phyloP scores from a whole-genome alignment of 1,284 basidiomycete species.

The Ganoderma boninense region DNA sequence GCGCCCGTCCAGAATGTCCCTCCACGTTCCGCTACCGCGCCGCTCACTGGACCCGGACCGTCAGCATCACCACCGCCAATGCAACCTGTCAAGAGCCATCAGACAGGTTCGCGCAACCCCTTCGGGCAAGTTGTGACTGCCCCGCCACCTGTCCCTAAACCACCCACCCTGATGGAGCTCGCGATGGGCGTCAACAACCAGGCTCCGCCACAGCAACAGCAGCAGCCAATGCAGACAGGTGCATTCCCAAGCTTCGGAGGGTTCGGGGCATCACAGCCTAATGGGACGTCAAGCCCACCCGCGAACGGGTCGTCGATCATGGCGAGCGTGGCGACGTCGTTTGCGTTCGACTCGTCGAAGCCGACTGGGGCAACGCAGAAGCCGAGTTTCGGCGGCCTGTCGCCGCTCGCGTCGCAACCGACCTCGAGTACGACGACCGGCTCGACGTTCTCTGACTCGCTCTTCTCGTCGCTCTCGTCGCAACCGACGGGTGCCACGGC shows the following conservation, averaged over 20 bases:
- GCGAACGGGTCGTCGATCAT: constrained; percentile 56
- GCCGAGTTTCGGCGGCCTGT: constrained; percentile 31
- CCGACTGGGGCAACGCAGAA: constrained; percentile 28
- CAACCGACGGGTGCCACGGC: constrained; percentile 62
- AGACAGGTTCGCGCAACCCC: constrained; percentile 95
- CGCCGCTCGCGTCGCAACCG: constrained; percentile 45
- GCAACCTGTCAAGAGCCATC: constrained; percentile 83
- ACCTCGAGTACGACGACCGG: constrained; percentile 51
- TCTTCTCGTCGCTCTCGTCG: constrained; percentile 57
- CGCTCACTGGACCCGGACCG: constrained; percentile 48
- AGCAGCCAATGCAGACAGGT: constrained; percentile 35
- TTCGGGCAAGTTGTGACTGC: constrained; percentile 83
- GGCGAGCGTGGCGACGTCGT: constrained; percentile 75
- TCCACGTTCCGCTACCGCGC: constrained; percentile 74
- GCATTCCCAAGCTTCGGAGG: constrained; percentile 22
- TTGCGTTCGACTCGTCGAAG: constrained; percentile 53
- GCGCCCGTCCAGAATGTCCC: constrained; percentile 41
- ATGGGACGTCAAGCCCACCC: constrained; percentile 7
- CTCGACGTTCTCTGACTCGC: constrained; percentile 56
- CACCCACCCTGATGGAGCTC: constrained; percentile 85
- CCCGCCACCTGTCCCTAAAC: constrained; percentile 76
- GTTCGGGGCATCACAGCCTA: neutral
- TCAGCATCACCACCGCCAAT: constrained; percentile 48
- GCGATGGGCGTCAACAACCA: constrained; percentile 56
- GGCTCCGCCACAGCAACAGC: constrained; percentile 37